A percentile compares a stretch with the other conserved stretches of the same genome.
Conservation (phyloP, 768 basidiomycete species). For the Lactarius trivialis region DNA sequence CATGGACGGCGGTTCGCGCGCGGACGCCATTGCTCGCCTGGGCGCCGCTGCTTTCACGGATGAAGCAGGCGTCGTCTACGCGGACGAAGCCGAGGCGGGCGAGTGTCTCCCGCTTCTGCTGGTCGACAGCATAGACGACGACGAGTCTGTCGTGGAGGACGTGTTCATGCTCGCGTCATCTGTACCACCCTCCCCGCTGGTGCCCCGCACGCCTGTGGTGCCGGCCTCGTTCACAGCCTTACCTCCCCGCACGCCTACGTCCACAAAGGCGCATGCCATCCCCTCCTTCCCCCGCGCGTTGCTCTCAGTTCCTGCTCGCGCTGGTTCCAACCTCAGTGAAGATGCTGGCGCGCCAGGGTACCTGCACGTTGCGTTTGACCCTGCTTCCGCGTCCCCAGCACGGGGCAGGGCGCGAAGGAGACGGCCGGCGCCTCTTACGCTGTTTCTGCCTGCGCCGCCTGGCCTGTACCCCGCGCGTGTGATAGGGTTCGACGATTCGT, state of each 20-base stretch:
- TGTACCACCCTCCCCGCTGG: neutral
- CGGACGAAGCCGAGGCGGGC: conserved; percentile 65
- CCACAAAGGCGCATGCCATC: neutral
- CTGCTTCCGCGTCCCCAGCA: neutral
- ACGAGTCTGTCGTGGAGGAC: neutral
- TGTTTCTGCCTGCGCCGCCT: neutral
- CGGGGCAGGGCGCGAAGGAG: neutral
- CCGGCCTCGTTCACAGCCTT: neutral
- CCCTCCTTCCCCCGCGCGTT: neutral
- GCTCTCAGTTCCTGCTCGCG: conserved; percentile 18
- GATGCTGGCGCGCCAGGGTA: neutral
- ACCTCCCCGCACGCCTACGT: neutral
- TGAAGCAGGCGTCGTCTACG: conserved; percentile 57
- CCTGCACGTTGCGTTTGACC: neutral
- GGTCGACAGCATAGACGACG: conserved; percentile 18
- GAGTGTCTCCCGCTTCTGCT: conserved; percentile 57
- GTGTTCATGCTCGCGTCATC: neutral
- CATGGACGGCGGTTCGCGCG: conserved; percentile 53
- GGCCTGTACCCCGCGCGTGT: neutral
- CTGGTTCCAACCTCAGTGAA: neutral
- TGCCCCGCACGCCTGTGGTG: neutral
- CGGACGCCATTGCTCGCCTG: conserved; percentile 44
- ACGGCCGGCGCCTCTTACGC: neutral
- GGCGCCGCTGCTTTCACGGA: conserved; percentile 40
- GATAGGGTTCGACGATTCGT: conserved; percentile 15